Evolutionary conservation across 495 filamentous ascomycete species (phyloP).

Genomic region (Hypoxylon lienhwacheense): DNA sequence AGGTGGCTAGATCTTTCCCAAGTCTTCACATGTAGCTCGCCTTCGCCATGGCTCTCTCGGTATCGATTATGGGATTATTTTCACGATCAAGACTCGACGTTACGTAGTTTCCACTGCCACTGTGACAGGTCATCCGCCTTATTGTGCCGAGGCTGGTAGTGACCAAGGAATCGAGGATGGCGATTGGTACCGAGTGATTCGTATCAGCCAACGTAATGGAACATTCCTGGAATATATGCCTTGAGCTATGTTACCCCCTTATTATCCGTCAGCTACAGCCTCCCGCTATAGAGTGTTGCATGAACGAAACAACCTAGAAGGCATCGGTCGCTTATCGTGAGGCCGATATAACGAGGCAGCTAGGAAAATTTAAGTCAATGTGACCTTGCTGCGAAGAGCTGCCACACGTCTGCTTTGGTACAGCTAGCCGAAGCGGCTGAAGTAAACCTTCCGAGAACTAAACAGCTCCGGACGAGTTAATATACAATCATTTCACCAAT

Average conservation of each 20-base stretch:
- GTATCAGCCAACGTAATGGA: conserved; percentile 25
- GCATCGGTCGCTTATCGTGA: neutral
- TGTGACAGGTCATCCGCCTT: neutral
- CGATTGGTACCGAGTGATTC: conserved; percentile 11
- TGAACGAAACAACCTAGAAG: neutral
- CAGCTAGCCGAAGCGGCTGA: conserved; percentile 10
- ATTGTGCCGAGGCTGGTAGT: neutral
- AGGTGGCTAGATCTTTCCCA: neutral
- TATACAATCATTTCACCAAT: conserved; percentile 7
- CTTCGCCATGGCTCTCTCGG: conserved; percentile 12
- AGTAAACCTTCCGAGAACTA: neutral
- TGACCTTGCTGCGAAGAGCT: conserved; percentile 3
- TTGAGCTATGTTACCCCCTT: neutral
- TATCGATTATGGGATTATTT: conserved; percentile 17
- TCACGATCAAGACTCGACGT: conserved; percentile 1
- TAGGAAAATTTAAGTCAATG: conserved; percentile 1
- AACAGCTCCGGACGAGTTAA: conserved; percentile 1
- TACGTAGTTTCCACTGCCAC: conserved; percentile 1
- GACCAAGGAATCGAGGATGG: conserved; percentile 1
- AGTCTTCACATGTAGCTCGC: neutral
- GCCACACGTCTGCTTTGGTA: neutral
- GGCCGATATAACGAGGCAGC: neutral
- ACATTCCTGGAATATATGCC: neutral
- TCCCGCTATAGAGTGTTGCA: conserved; percentile 5
- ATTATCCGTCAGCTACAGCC: conserved; percentile 9